Evolutionary conservation across 75 land plant genomes (phyloP), one percentile per base, ranked within the genome.

Genomic region (Picea sitchensis): DNA sequence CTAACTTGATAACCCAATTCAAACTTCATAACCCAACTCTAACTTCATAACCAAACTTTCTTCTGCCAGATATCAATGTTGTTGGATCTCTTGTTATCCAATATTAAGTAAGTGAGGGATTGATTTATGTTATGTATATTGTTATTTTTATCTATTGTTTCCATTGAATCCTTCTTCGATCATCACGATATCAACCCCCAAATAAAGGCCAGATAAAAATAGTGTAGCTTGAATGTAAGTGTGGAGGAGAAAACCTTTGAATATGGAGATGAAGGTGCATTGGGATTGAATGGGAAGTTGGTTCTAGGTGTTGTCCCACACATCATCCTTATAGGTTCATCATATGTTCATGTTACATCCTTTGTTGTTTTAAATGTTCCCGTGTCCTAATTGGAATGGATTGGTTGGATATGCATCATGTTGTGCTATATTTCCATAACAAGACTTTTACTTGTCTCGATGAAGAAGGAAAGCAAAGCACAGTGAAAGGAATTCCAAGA

Each of bases 351-450:
- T 2, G 98, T 95, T 21, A 95, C 98, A 8, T 82, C 93, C 79
- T 93, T 90, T 0, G 92, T 90, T 5, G 93, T 93, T 78, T 89
- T 90, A 41, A 91, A 95, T 32, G 98, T 95, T 15, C 98, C 98
- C 26, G 26, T 26, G 26, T 26, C 26, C 26, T 26, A 26, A 26
- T 26, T 26, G 26, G 26, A 26, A 26, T 26, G 26, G 26, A 26
- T 26, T 26, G 26, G 26, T 26, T 26, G 26, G 0, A 26, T 26
- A 26, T 26, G 26, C 26, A 26, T 26, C 26, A 26, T 26, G 26
- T 26, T 26, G 26, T 26, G 26, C 26, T 26, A 26, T 0, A 26
- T 26, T 26, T 26, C 26, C 26, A 26, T 26, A 26, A 26, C 26
- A 26, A 26, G 26, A 26, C 26, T 26, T 26, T 26, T 26, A 26